Conservation (phyloP, 108 stramenopile genomes). For the Cyclotella sp. region DNA sequence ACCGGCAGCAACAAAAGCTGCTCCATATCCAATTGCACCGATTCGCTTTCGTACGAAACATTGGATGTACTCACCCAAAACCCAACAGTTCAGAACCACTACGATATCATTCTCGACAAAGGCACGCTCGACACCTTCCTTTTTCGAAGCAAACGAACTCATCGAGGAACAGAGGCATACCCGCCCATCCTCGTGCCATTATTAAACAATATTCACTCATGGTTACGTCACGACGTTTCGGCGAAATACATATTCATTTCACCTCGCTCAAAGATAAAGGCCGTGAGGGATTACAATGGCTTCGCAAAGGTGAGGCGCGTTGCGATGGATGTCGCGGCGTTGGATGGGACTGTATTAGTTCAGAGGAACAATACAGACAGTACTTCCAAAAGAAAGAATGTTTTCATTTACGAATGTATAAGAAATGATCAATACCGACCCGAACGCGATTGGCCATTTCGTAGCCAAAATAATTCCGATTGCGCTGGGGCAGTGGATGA, state of each 20-base stretch:
- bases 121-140: slow-evolving; percentile 83
- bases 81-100: slow-evolving; percentile 17
- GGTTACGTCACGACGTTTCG: slow-evolving; percentile 51
- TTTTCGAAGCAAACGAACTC: slow-evolving; percentile 74
- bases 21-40: not conserved
- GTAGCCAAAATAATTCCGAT: not conserved
- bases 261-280: slow-evolving; percentile 67
- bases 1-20: not conserved
- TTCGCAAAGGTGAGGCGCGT: slow-evolving; percentile 58
- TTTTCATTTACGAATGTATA: slow-evolving; percentile 66
- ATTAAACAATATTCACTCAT: slow-evolving; percentile 66
- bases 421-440: slow-evolving; percentile 54
- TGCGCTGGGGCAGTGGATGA: slow-evolving; percentile 27
- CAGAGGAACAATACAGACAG: slow-evolving; percentile 23
- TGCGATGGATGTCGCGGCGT: slow-evolving; percentile 22
- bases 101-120: slow-evolving; percentile 76
- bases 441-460: slow-evolving; percentile 43
- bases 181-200: slow-evolving; percentile 50
- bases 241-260: slow-evolving; percentile 66
- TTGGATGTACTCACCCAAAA: slow-evolving; percentile 56
- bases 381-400: slow-evolving; percentile 2
- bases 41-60: slow-evolving; percentile 50
- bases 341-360: slow-evolving; percentile 33
- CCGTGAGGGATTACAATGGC: slow-evolving; percentile 69
- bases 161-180: slow-evolving; percentile 52